phyloP scores from a whole-genome alignment of 306 rosid genomes.

The Calophaca sinica region DNA sequence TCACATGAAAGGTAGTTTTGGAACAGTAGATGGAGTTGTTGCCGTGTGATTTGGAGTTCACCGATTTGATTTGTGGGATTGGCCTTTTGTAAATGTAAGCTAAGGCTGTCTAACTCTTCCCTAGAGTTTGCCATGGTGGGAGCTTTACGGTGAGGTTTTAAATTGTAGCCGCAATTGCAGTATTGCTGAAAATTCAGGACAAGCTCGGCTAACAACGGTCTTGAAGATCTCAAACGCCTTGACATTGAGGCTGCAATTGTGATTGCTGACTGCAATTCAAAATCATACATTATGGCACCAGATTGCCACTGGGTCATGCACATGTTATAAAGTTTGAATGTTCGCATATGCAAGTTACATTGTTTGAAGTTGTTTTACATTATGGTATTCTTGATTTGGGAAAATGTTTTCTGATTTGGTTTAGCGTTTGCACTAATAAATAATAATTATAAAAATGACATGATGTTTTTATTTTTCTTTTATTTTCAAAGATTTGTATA shows the following conservation, averaged over 20 bases:
- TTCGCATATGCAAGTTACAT: not conserved
- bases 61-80: not conserved
- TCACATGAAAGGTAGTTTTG: conserved; percentile 11
- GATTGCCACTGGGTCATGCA: not conserved
- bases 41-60: not conserved
- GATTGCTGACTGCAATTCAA: not conserved
- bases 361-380: not conserved
- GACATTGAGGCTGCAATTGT: not conserved
- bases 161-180: not conserved
- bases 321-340: conserved; percentile 7
- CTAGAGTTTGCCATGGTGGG: not conserved
- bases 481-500: not conserved
- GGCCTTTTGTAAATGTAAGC: not conserved
- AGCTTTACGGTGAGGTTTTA: not conserved
- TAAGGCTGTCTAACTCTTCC: not conserved
- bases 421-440: too few relatives aligned
- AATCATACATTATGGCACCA: not conserved
- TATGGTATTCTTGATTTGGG: conserved; percentile 9
- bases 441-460: not conserved
- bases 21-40: not conserved
- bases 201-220: not conserved
- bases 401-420: not conserved
- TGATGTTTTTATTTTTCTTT: too few relatives aligned
- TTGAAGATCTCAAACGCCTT: not conserved
- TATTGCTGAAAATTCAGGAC: not conserved